These are phyloP conservation scores for Leishmania lainsoni DNA, from an alignment of 208 protist genomes.

Conservation along the genomic window DNA sequence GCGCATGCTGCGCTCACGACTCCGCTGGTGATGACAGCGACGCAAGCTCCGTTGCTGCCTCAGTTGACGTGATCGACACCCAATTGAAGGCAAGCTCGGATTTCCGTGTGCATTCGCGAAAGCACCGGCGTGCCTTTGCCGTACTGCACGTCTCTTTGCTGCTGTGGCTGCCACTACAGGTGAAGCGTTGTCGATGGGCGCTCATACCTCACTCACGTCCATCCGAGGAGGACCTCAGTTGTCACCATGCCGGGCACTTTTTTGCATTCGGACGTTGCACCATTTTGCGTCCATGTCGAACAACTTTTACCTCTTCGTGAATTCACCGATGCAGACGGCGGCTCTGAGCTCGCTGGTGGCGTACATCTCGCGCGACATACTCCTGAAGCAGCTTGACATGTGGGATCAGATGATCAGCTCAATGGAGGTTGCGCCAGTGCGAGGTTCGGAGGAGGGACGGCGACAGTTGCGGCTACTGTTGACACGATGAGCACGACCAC, in stretches of 20 bases:
- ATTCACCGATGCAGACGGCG: constrained; percentile 66
- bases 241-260: constrained; percentile 44
- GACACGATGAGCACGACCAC: not conserved
- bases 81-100: not conserved
- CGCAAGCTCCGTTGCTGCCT: not conserved
- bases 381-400: constrained; percentile 27
- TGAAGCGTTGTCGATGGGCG: constrained; percentile 44
- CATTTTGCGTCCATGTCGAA: constrained; percentile 42
- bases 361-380: constrained; percentile 44
- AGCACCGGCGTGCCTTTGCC: constrained; percentile 50
- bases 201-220: constrained; percentile 21
- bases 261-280: constrained; percentile 54
- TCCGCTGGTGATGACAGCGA: not conserved
- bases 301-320: constrained; percentile 60
- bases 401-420: constrained; percentile 41
- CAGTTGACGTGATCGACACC: not conserved
- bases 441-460: not conserved
- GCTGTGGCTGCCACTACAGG: constrained; percentile 50
- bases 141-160: constrained; percentile 59
- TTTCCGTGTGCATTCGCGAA: constrained; percentile 24
- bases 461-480: not conserved
- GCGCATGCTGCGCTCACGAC: not conserved
- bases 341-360: constrained; percentile 44
- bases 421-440: constrained; percentile 26
- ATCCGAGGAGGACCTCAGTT: constrained; percentile 22